These are phyloP conservation scores for Aspergillus persii DNA, from an alignment of 2,329 filamentous ascomycete genomes.

Conservation along the genomic window DNA sequence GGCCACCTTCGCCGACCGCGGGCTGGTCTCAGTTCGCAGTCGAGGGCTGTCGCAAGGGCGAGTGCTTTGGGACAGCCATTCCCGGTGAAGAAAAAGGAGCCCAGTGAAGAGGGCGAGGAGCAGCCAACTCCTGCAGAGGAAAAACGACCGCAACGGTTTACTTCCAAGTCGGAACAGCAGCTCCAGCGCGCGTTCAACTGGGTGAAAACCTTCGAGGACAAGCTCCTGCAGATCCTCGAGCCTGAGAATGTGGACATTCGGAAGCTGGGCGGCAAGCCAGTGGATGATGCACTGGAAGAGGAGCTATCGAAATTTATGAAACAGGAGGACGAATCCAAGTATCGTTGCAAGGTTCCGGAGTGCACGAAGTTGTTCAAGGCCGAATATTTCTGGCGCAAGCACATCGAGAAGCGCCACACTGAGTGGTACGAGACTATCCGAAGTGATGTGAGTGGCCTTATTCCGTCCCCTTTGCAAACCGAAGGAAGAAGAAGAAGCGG, in stretches of 20 bases:
- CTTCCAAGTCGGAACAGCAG: constrained; percentile 82
- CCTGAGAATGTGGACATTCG: constrained; percentile 82
- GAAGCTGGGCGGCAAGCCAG: constrained; percentile 84
- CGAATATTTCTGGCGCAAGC: constrained; percentile 95
- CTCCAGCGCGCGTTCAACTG: constrained; percentile 95
- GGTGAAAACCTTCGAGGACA: constrained; percentile 98
- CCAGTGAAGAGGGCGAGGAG: constrained; percentile 61
- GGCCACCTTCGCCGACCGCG: constrained; percentile 93
- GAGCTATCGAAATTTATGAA: constrained; percentile 87
- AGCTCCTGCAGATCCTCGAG: constrained; percentile 87
- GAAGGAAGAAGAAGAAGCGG: neutral
- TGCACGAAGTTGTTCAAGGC: constrained; percentile 98
- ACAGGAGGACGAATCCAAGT: constrained; percentile 97
- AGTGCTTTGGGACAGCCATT: constrained; percentile 81
- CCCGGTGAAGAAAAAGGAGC: constrained; percentile 74
- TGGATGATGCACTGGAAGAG: constrained; percentile 82
- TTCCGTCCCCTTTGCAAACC: neutral
- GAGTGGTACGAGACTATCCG: constrained; percentile 82
- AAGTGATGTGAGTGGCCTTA: constrained; percentile 67
- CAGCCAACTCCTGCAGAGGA: constrained; percentile 66
- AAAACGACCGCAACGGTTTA: constrained; percentile 68
- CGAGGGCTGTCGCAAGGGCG: constrained; percentile 80
- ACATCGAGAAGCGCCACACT: constrained; percentile 89
- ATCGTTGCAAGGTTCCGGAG: constrained; percentile 91
- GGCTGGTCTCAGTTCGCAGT: constrained; percentile 76